Evolutionary conservation across 768 basidiomycete species (phyloP), one percentile per base, ranked within the genome.

Genomic region (Postia placenta): DNA sequence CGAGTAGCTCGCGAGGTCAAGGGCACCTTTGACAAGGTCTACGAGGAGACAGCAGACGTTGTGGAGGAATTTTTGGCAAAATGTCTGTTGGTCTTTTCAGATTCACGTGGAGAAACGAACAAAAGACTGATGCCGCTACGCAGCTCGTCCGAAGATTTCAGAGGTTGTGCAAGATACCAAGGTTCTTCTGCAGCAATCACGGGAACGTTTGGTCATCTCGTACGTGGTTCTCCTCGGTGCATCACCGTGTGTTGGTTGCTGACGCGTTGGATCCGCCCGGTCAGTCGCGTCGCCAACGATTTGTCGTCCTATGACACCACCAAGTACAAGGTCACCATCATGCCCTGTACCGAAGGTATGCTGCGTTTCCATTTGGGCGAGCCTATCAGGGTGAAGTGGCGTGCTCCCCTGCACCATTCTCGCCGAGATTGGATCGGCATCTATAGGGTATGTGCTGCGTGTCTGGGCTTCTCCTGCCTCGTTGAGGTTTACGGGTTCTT

Each of bases 341-440:
- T 84, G 23, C 69, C 83, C 4, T 76, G 79, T 55, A 60, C 72
- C 11, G 74, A 74, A 9, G 76, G 79, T 5, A 58, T 70, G 5
- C 71, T 72, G 22, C 76, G 79, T 3, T 98, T 87, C 76, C 87
- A 91, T 63, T 80, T 97, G 42, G 96, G 96, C 27, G 91, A 98
- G 64, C 83, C 88, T 1, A 92, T 99, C 57, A 74, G 67, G 2
- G 75, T 99, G 40, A 77, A 78, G 41, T 98, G 94, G 94, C 80
- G 82, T 55, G 94, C 90, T 1, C 94, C 95, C 1, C 67, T 72
- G 28, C 77, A 80, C 47, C 95, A 97, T 62, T 94, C 93, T 11
- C 77, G 89, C 11, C 81, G 83, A 57, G 96, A 99, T 64, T 98
- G 96, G 96, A 87, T 99, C 59, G 96, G 94, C 12, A 79, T 97